Evolutionary conservation across 148 eudicot genomes (phyloP).

Genomic region (Vaccinium macrocarpon): DNA sequence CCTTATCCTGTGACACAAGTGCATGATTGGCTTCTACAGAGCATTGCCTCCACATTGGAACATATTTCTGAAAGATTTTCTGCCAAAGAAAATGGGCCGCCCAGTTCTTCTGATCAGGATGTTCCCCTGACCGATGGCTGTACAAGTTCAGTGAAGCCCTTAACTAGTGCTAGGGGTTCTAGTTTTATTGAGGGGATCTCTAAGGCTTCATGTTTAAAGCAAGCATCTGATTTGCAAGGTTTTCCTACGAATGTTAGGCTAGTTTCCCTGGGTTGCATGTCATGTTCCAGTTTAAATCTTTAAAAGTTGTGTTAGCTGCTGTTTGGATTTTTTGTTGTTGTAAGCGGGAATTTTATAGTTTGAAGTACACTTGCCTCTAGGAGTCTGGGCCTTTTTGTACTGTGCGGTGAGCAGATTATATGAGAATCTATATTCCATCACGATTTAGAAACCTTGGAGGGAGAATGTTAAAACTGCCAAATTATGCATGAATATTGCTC

Average conservation of each 20-base stretch:
- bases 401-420: neutral
- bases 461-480: neutral
- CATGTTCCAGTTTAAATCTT: neutral
- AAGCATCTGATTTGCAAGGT: slow-evolving; percentile 73
- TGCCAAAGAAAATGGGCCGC: slow-evolving; percentile 78
- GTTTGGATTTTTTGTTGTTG: too few species aligned
- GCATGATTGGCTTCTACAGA: slow-evolving; percentile 89
- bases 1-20: slow-evolving; percentile 56
- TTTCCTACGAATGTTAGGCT: slow-evolving; percentile 70
- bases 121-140: slow-evolving; percentile 79
- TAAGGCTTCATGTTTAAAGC: slow-evolving; percentile 76
- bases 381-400: neutral
- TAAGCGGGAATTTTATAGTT: neutral
- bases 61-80: slow-evolving; percentile 77
- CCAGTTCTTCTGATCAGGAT: slow-evolving; percentile 70
- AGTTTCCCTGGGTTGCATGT: neutral
- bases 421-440: neutral
- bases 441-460: neutral
- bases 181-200: slow-evolving; percentile 85
- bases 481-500: neutral
- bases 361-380: neutral
- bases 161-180: slow-evolving; percentile 66
- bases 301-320: neutral
- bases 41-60: slow-evolving; percentile 64
- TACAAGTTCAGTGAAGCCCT: slow-evolving; percentile 56